A percentile compares a stretch with the other conserved stretches of the same genome.
Evolutionary conservation across 2,329 filamentous ascomycete genomes (phyloP).

Genomic region (Colletotrichum aenigma): DNA sequence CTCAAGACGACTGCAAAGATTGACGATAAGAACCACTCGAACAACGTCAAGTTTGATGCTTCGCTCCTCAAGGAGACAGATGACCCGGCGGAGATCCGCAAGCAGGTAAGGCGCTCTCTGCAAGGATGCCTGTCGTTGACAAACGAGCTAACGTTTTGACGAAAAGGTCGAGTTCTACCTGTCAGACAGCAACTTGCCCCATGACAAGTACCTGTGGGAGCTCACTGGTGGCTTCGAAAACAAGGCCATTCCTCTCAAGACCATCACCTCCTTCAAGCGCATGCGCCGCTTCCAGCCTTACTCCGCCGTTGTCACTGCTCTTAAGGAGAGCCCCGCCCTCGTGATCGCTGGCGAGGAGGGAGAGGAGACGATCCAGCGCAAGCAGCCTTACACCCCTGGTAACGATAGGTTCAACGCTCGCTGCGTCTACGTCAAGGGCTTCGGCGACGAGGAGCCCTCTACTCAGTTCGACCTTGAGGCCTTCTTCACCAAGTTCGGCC

Average conservation of each 20-base stretch:
- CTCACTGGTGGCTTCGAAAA: conserved; percentile 80
- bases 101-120: conserved; percentile 63
- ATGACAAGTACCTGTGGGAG: conserved; percentile 86
- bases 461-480: conserved; percentile 94
- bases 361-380: conserved; percentile 76
- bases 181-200: conserved; percentile 85
- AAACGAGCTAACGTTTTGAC: not conserved
- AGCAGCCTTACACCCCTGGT: conserved; percentile 66
- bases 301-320: conserved; percentile 79
- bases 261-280: conserved; percentile 87
- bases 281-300: conserved; percentile 96
- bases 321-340: conserved; percentile 77
- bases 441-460: conserved; percentile 80
- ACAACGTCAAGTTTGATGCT: conserved; percentile 75
- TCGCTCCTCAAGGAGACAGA: conserved; percentile 71
- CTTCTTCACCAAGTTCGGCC: conserved; percentile 84
- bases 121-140: not conserved
- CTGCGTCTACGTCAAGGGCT: conserved; percentile 93
- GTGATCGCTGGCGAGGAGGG: conserved; percentile 76
- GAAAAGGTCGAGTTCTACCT: conserved; percentile 93
- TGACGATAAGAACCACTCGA: conserved; percentile 43
- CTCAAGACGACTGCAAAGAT: conserved; percentile 49
- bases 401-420: conserved; percentile 71
- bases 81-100: conserved; percentile 81
- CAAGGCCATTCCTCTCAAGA: conserved; percentile 78